These are phyloP conservation scores for Aspergillus baeticus DNA, from an alignment of 495 filamentous ascomycete genomes.

Conservation along the genomic window DNA sequence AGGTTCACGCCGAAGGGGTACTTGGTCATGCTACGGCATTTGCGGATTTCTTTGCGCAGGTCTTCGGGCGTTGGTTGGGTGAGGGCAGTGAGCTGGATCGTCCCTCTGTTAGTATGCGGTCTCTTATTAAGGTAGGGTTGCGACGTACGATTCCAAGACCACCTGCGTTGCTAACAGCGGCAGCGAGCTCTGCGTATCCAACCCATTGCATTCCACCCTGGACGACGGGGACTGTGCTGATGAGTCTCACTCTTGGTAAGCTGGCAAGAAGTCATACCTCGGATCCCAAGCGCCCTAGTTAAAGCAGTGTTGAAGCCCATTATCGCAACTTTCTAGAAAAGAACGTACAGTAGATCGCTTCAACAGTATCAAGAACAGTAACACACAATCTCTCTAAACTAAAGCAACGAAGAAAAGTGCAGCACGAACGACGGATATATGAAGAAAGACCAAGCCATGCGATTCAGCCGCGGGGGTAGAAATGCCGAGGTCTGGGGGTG, in stretches of 20 bases:
- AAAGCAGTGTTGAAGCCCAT: slow-evolving; percentile 95
- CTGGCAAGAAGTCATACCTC: slow-evolving; percentile 44
- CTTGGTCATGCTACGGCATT: slow-evolving; percentile 79
- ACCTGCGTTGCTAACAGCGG: slow-evolving; percentile 92
- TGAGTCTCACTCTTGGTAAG: neutral
- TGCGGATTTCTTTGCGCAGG: slow-evolving; percentile 88
- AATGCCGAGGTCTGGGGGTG: slow-evolving; percentile 34
- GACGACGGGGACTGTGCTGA: slow-evolving; percentile 76
- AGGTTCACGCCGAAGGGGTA: slow-evolving; percentile 95
- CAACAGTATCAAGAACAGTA: neutral
- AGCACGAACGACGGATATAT: neutral
- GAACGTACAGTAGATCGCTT: neutral
- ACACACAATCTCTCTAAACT: neutral
- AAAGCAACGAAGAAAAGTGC: neutral
- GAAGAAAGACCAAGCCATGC: neutral
- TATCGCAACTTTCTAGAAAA: slow-evolving; percentile 9
- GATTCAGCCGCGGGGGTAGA: slow-evolving; percentile 30
- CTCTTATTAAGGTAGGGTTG: neutral
- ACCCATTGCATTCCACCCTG: slow-evolving; percentile 97
- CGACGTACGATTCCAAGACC: slow-evolving; percentile 75
- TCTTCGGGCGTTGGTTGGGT: slow-evolving; percentile 93
- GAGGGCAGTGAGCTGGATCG: slow-evolving; percentile 71
- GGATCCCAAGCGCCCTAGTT: slow-evolving; percentile 85
- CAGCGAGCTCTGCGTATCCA: slow-evolving; percentile 87
- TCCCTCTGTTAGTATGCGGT: slow-evolving; percentile 16